Conservation (phyloP, 1,284 basidiomycete genomes). For the Ceratobasidium sp. region DNA sequence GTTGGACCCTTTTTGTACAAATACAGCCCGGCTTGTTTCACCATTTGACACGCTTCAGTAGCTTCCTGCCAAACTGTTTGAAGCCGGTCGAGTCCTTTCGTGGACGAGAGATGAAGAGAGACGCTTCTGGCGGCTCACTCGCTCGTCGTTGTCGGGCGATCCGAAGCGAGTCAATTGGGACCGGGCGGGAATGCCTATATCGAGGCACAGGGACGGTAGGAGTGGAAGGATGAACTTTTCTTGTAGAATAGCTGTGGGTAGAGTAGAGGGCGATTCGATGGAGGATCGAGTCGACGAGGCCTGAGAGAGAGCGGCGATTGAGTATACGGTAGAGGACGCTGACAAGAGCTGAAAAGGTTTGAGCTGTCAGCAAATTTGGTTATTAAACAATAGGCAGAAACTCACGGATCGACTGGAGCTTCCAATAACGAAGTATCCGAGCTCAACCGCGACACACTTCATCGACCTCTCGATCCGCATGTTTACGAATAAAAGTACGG, state of each 20-base stretch:
- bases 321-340: neutral
- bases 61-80: neutral
- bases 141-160: slow-evolving; percentile 4
- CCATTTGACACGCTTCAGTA: no score
- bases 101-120: neutral
- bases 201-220: neutral
- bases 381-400: no score
- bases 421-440: neutral
- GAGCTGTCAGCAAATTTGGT: neutral
- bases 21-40: neutral
- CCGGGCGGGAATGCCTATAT: slow-evolving; percentile 4
- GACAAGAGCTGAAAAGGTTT: neutral
- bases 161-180: slow-evolving; percentile 23
- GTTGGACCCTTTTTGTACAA: neutral
- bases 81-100: slow-evolving; percentile 3
- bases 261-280: slow-evolving; percentile 5
- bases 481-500: slow-evolving; percentile 6
- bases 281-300: neutral
- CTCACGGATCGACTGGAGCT: no score
- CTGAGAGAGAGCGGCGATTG: neutral
- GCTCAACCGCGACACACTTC: neutral
- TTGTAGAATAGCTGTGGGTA: neutral
- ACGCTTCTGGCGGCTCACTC: slow-evolving; percentile 3
- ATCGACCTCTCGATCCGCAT: neutral
- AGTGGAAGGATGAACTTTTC: neutral